These are phyloP conservation scores for Exophiala mesophila DNA, from an alignment of 2,329 filamentous ascomycete genomes.

Conservation along the genomic window DNA sequence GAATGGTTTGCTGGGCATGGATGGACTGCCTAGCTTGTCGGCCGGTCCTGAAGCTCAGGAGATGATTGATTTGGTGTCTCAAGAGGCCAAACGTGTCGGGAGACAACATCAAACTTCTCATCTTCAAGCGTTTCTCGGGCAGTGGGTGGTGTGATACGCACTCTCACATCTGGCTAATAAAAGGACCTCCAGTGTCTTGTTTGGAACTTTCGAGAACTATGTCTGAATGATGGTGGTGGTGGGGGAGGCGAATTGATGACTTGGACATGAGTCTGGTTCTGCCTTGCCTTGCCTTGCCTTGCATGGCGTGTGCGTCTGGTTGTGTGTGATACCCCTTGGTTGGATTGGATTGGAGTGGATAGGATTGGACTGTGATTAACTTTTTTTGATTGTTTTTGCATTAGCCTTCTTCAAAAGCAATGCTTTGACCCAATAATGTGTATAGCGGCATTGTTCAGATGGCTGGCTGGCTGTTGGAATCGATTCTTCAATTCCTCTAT, in stretches of 20 bases:
- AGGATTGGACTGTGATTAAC: too few species aligned
- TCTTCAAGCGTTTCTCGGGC: conserved; percentile 25
- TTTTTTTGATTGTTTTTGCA: too few species aligned
- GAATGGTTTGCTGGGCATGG: conserved; percentile 22
- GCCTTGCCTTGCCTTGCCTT: too few species aligned
- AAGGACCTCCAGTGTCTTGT: not conserved
- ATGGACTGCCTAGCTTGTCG: conserved; percentile 24
- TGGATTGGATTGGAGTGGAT: too few species aligned
- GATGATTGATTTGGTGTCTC: conserved; percentile 25
- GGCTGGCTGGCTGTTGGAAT: too few species aligned
- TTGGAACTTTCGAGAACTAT: conserved; percentile 1
- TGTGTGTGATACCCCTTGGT: conserved; percentile 19
- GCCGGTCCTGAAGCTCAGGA: conserved; percentile 26
- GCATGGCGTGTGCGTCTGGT: conserved; percentile 6
- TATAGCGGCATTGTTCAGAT: too few species aligned
- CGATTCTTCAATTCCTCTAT: too few species aligned
- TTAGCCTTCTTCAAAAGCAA: too few species aligned
- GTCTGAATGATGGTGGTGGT: not conserved
- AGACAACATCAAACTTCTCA: conserved; percentile 25
- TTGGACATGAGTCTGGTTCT: too few species aligned
- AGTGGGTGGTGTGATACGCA: conserved; percentile 15
- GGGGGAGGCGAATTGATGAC: too few species aligned
- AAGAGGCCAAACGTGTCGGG: conserved; percentile 26
- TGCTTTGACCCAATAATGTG: too few species aligned
- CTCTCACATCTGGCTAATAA: too few species aligned